phyloP scores from a whole-genome alignment of 1,139 yeast genomes.

The Taiozyma sp. region DNA sequence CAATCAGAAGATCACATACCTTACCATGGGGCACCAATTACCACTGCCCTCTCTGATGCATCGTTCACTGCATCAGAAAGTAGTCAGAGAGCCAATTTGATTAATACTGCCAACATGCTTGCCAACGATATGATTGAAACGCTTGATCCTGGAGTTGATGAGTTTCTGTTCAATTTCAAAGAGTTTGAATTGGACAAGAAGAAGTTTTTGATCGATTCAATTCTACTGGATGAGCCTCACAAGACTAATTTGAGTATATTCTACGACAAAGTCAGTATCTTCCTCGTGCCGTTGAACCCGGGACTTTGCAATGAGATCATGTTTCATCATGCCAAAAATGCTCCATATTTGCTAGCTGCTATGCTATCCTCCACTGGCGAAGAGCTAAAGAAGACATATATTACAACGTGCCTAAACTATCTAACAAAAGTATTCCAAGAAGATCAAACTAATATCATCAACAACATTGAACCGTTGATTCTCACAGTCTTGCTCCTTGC shows the following conservation, averaged over 20 bases:
- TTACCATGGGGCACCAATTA: background rate
- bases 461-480: constrained; percentile 54
- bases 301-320: constrained; percentile 41
- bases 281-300: constrained; percentile 34
- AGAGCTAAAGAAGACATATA: constrained; percentile 30
- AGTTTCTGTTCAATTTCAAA: constrained; percentile 14
- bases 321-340: constrained; percentile 43
- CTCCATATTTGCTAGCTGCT: constrained; percentile 54
- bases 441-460: constrained; percentile 33
- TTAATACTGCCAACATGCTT: constrained; percentile 46
- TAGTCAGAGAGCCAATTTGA: constrained; percentile 25
- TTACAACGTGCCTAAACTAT: constrained; percentile 48
- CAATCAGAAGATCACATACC: background rate
- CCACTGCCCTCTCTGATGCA: constrained; percentile 1
- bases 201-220: constrained; percentile 19
- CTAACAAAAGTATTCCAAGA: constrained; percentile 36
- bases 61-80: constrained; percentile 7
- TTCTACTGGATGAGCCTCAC: constrained; percentile 29
- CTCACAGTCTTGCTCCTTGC: constrained; percentile 56
- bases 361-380: constrained; percentile 47
- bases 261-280: constrained; percentile 34
- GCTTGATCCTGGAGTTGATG: constrained; percentile 27
- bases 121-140: constrained; percentile 47
- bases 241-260: constrained; percentile 31
- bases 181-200: constrained; percentile 16